These are phyloP conservation scores for Fusarium xyrophilum DNA, from an alignment of 2,329 filamentous ascomycete species.

Conservation along the genomic window DNA sequence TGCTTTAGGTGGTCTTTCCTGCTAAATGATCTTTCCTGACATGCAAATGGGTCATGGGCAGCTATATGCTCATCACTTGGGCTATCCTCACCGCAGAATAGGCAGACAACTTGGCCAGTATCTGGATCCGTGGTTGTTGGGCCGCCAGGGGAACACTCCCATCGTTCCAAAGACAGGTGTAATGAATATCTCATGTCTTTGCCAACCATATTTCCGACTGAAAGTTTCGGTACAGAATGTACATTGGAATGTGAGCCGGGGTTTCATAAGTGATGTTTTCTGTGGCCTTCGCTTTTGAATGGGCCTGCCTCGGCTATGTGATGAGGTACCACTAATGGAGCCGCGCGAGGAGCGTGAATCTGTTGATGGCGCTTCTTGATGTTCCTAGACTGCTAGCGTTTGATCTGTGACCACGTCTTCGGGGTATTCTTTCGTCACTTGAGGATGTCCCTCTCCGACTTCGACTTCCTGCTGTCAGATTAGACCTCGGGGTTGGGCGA, in stretches of 20 bases:
- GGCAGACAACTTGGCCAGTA: constrained; percentile 39
- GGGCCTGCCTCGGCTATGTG: constrained; percentile 6
- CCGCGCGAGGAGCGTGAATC: constrained; percentile 24
- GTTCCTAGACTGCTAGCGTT: constrained; percentile 24
- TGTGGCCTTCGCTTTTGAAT: constrained; percentile 12
- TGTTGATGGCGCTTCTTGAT: constrained; percentile 27
- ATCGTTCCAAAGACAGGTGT: constrained; percentile 54
- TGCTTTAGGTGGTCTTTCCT: constrained; percentile 54
- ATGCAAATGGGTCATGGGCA: constrained; percentile 50
- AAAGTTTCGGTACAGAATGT: constrained; percentile 57
- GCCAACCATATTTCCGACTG: constrained; percentile 54
- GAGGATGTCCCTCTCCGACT: constrained; percentile 23
- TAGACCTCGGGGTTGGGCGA: constrained; percentile 48
- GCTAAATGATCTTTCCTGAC: constrained; percentile 57
- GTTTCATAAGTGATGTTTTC: constrained; percentile 9
- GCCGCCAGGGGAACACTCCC: constrained; percentile 51
- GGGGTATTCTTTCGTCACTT: constrained; percentile 8
- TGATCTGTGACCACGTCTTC: constrained; percentile 18
- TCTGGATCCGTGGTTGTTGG: constrained; percentile 47
- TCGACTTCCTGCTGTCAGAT: constrained; percentile 44
- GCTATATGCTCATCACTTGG: constrained; percentile 46
- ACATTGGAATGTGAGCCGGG: constrained; percentile 46
- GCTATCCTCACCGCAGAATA: constrained; percentile 47
- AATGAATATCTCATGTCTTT: constrained; percentile 58
- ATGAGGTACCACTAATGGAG: constrained; percentile 15